phyloP scores from a whole-genome alignment of 805 yeast species.

The Wickerhamomyces rabaulensis region DNA sequence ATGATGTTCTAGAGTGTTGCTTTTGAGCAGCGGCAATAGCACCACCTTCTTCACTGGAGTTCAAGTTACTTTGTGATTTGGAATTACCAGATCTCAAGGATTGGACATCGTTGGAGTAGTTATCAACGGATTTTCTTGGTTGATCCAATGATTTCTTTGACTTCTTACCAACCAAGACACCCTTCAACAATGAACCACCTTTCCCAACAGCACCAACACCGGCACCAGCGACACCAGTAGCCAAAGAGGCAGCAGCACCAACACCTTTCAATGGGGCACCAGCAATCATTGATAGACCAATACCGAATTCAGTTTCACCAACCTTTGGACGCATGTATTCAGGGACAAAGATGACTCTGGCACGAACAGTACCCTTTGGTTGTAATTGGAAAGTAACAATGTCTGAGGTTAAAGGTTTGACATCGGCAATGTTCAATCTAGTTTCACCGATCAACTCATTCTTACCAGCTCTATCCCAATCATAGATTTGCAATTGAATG shows the following conservation, averaged over 20 bases:
- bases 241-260: slow-evolving; percentile 35
- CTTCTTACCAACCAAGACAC: slow-evolving; percentile 27
- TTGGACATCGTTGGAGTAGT: slow-evolving; percentile 28
- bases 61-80: slow-evolving; percentile 1
- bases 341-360: slow-evolving; percentile 54
- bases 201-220: slow-evolving; percentile 39
- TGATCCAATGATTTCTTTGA: slow-evolving; percentile 13
- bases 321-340: slow-evolving; percentile 63
- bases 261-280: slow-evolving; percentile 45
- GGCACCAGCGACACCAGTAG: slow-evolving; percentile 37
- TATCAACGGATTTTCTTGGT: slow-evolving; percentile 11
- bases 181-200: slow-evolving; percentile 39
- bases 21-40: slow-evolving; percentile 7
- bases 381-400: slow-evolving; percentile 45
- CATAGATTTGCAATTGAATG: slow-evolving; percentile 48
- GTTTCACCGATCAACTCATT: slow-evolving; percentile 56
- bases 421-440: slow-evolving; percentile 40
- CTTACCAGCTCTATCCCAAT: slow-evolving; percentile 77
- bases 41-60: slow-evolving; percentile 4
- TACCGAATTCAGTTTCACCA: slow-evolving; percentile 35
- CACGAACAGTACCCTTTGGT: slow-evolving; percentile 60
- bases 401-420: slow-evolving; percentile 42
- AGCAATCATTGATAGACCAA: slow-evolving; percentile 34
- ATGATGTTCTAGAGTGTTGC: slow-evolving; percentile 16
- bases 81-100: slow-evolving; percentile 31